Evolutionary conservation across 768 basidiomycete genomes (phyloP), one percentile per base, ranked within the genome.

Genomic region (Suillus clintonianus): DNA sequence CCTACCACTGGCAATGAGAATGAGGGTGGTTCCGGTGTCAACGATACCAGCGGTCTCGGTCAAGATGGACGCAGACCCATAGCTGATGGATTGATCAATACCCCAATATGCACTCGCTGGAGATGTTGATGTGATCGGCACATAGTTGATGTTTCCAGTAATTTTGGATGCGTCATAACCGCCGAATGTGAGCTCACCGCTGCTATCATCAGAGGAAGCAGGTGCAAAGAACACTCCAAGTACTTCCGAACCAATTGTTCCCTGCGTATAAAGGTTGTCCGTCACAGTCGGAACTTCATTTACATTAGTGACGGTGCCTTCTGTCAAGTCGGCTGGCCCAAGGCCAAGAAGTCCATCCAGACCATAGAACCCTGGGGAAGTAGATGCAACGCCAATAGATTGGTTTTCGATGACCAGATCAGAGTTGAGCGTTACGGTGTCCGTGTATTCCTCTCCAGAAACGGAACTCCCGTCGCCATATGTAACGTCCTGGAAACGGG

Each of bases 141-240:
- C 75, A 60, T 62, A 77, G 68, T 58, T 65, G 62, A 79, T 71
- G 2, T 63, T 19, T 56, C 78, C 77, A 4, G 70, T 73, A 63
- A 72, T 76, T 67, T 76, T 78, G 47, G 60, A 63, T 4, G 70
- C 60, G 64, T 79, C 74, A 41, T 64, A 71, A 34, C 74, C 76
- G 15, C 79, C 79, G 54, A 79, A 79, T 17, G 76, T 79, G 50
- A 80, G 64, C 63, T 79, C 76, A 32, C 79, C 78, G 60, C 78
- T 77, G 41, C 65, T 69, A 48, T 50, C 51, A 17, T 59, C 39
- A 17, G n/a, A 30, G 5, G 66, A 61, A 36, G 67, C 68, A 15
- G 79, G 79, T 54, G 66, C 70, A 62, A 78, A 78, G 14, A 68
- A 79, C 45, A 79, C 64, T 1, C 69, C 63, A 57, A 80, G 62